Percentiles rank a stretch among this genome's conserved stretches.
Evolutionary conservation across 805 yeast genomes (phyloP).

Genomic region (Suhomyces sp.): DNA sequence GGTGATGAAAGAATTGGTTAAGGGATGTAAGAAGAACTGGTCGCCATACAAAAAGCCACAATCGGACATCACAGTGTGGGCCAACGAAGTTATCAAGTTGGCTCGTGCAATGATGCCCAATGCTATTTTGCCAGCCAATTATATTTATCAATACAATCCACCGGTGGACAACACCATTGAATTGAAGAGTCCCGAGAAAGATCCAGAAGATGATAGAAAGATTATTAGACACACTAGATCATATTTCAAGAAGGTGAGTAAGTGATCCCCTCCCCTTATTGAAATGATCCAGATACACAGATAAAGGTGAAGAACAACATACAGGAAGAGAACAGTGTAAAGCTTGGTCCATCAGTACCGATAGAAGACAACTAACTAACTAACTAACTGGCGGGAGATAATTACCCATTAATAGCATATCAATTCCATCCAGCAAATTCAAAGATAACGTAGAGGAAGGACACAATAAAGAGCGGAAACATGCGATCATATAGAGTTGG

Average conservation of each 20-base stretch:
- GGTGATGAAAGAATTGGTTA: conserved; percentile 61
- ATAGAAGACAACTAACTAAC: too few relatives aligned
- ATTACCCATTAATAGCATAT: too few relatives aligned
- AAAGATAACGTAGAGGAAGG: too few relatives aligned
- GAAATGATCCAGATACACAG: too few relatives aligned
- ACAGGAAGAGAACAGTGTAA: too few relatives aligned
- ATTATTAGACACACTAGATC: conserved; percentile 39
- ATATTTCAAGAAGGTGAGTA: conserved; percentile 27
- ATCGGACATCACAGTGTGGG: conserved; percentile 56
- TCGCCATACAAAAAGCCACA: conserved; percentile 53
- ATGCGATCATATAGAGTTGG: too few relatives aligned
- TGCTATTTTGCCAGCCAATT: conserved; percentile 39
- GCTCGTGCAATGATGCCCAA: conserved; percentile 65
- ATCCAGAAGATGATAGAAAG: conserved; percentile 30
- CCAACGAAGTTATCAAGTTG: conserved; percentile 59
- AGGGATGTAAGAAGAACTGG: conserved; percentile 72
- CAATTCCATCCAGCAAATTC: too few relatives aligned
- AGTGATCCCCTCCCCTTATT: too few relatives aligned
- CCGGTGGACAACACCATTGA: conserved; percentile 30
- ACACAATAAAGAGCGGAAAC: too few relatives aligned
- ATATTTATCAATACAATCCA: conserved; percentile 29
- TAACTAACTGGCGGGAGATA: too few relatives aligned
- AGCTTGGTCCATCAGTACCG: too few relatives aligned
- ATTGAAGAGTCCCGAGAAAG: conserved; percentile 22
- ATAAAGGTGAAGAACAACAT: too few relatives aligned